Evolutionary conservation across 2,329 filamentous ascomycete genomes (phyloP).

Genomic region (Lecanicillium sp.): DNA sequence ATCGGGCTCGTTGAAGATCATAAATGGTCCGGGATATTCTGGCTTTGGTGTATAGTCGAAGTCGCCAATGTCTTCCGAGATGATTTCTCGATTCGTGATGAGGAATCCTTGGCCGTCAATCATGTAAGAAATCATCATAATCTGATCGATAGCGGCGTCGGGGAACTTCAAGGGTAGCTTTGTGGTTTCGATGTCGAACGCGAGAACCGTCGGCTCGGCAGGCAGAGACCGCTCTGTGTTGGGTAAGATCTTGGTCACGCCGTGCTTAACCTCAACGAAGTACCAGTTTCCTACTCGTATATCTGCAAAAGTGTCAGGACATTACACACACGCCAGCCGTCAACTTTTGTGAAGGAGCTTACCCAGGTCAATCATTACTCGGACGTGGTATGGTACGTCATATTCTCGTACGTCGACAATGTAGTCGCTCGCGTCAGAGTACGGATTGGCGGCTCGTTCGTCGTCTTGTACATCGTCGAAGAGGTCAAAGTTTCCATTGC

Average conservation of each 20-base stretch:
- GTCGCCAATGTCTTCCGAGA: slow-evolving; percentile 93
- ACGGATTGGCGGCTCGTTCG: slow-evolving; percentile 65
- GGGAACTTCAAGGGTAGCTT: slow-evolving; percentile 96
- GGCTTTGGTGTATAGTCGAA: slow-evolving; percentile 98
- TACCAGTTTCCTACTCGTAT: slow-evolving; percentile 98
- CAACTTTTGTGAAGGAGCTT: too few relatives aligned
- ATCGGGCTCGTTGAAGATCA: slow-evolving; percentile 97
- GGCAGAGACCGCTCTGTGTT: slow-evolving; percentile 82
- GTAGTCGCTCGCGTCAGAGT: slow-evolving; percentile 88
- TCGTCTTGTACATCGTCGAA: slow-evolving; percentile 84
- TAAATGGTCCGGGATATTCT: slow-evolving; percentile 90
- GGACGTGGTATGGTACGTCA: slow-evolving; percentile 97
- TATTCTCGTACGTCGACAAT: slow-evolving; percentile 99
- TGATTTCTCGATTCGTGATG: slow-evolving; percentile 95
- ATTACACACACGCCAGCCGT: slow-evolving; percentile 11
- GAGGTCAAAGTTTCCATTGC: slow-evolving; percentile 80
- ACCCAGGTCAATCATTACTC: slow-evolving; percentile 95
- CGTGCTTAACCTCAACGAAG: slow-evolving; percentile 88
- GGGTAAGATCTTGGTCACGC: slow-evolving; percentile 71
- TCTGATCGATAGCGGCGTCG: slow-evolving; percentile 86
- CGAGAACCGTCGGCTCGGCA: slow-evolving; percentile 95
- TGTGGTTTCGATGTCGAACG: slow-evolving; percentile 98
- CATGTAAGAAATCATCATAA: slow-evolving; percentile 99
- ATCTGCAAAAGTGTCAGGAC: slow-evolving; percentile 43
- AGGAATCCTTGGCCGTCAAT: slow-evolving; percentile 97